These are phyloP conservation scores for Boletus subcaerulescens DNA, from an alignment of 768 basidiomycete species.

Conservation along the genomic window DNA sequence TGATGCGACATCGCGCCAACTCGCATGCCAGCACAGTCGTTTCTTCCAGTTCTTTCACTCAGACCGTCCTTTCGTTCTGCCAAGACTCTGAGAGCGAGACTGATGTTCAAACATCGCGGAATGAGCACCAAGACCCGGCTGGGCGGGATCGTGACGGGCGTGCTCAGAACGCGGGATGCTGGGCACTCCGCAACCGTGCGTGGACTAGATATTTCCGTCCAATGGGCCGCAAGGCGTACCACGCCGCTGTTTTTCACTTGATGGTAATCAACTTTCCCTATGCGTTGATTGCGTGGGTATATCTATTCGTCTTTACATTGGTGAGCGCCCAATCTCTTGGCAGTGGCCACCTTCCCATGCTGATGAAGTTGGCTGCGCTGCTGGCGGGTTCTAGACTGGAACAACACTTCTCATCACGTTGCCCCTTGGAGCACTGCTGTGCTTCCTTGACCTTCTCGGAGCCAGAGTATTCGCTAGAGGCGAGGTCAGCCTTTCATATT, in stretches of 20 bases:
- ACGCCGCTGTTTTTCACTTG: constrained; percentile 64
- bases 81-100: constrained; percentile 46
- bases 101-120: constrained; percentile 30
- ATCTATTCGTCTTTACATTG: constrained; percentile 76
- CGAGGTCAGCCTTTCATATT: constrained; percentile 45
- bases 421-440: constrained; percentile 72
- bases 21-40: constrained; percentile 55
- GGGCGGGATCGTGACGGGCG: neutral
- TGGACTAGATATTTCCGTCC: constrained; percentile 68
- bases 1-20: constrained; percentile 47
- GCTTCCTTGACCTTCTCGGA: constrained; percentile 74
- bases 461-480: constrained; percentile 68
- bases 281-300: constrained; percentile 74
- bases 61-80: constrained; percentile 70
- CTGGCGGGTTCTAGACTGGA: constrained; percentile 50
- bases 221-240: constrained; percentile 53
- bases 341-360: neutral
- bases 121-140: constrained; percentile 20
- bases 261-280: constrained; percentile 75
- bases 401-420: constrained; percentile 78
- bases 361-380: constrained; percentile 12
- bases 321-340: constrained; percentile 42
- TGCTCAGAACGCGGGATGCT: neutral
- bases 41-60: constrained; percentile 53
- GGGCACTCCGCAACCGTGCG: constrained; percentile 21